These are phyloP conservation scores for Cercophora sp. DNA, from an alignment of 495 filamentous ascomycete genomes.

Conservation along the genomic window DNA sequence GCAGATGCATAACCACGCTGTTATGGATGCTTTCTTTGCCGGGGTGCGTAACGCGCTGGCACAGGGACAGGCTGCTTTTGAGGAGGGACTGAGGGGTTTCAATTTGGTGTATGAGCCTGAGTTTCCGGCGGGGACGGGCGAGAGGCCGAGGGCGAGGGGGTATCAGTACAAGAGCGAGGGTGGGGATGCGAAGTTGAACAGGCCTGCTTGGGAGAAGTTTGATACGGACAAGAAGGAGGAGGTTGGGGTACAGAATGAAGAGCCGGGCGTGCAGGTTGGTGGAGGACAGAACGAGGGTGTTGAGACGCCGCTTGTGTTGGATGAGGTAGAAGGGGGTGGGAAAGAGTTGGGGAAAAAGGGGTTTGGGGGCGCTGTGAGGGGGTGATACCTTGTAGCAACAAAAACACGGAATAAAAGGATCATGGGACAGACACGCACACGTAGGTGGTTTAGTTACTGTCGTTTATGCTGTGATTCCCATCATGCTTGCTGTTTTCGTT, in stretches of 20 bases:
- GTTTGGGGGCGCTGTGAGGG: conserved; percentile 51
- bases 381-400: too few species aligned
- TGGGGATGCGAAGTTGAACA: conserved; percentile 51
- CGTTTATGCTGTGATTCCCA: too few species aligned
- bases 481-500: too few species aligned
- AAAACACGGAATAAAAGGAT: too few species aligned
- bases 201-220: conserved; percentile 55
- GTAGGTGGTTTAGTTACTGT: too few species aligned
- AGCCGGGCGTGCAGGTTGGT: neutral
- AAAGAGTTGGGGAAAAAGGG: conserved; percentile 57
- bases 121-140: conserved; percentile 68
- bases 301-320: conserved; percentile 41
- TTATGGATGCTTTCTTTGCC: conserved; percentile 69
- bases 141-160: conserved; percentile 77
- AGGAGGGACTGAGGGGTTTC: conserved; percentile 56
- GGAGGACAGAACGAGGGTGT: neutral
- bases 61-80: conserved; percentile 57
- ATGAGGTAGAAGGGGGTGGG: conserved; percentile 49
- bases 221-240: conserved; percentile 22
- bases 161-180: conserved; percentile 74
- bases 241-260: neutral
- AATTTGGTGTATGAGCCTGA: conserved; percentile 56
- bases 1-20: conserved; percentile 81
- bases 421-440: too few species aligned
- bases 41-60: conserved; percentile 49